Evolutionary conservation across 2,329 filamentous ascomycete species (phyloP).

Genomic region (Ilyonectria mors-panacis): DNA sequence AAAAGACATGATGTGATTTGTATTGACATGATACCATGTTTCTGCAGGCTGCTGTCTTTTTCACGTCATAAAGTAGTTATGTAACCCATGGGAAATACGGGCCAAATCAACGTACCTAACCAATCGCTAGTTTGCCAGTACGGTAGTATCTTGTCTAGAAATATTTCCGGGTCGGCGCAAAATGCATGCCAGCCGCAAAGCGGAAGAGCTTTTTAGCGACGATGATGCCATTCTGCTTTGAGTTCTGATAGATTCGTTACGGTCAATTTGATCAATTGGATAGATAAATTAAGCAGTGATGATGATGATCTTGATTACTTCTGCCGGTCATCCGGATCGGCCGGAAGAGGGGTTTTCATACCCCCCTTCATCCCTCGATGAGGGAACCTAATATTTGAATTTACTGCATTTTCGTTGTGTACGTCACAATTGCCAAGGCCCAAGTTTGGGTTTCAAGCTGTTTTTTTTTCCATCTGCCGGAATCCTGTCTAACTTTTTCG

Average conservation of each 20-base stretch:
- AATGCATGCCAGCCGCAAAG: constrained; percentile 49
- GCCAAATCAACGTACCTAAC: neutral
- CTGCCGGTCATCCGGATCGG: too few species aligned
- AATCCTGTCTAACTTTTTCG: too few species aligned
- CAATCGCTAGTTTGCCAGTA: neutral
- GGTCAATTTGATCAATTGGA: too few species aligned
- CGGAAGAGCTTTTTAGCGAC: constrained; percentile 48
- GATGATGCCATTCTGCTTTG: constrained; percentile 43
- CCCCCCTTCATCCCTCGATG: too few species aligned
- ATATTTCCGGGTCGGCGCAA: constrained; percentile 48
- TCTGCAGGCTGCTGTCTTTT: neutral
- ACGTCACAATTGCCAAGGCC: too few species aligned
- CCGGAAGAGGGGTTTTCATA: too few species aligned
- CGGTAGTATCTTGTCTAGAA: constrained; percentile 23
- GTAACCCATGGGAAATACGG: neutral
- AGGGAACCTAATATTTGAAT: too few species aligned
- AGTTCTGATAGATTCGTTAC: constrained; percentile 45
- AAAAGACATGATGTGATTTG: neutral
- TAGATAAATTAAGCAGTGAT: too few species aligned
- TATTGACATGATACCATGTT: neutral
- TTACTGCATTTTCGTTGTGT: too few species aligned
- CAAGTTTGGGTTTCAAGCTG: too few species aligned
- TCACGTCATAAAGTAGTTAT: neutral
- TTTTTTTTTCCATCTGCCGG: too few species aligned
- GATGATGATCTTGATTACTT: too few species aligned